A percentile compares a stretch with the other conserved stretches of the same genome.
Conservation (phyloP, 495 filamentous ascomycete genomes). For the Pyrenula massariospora region DNA sequence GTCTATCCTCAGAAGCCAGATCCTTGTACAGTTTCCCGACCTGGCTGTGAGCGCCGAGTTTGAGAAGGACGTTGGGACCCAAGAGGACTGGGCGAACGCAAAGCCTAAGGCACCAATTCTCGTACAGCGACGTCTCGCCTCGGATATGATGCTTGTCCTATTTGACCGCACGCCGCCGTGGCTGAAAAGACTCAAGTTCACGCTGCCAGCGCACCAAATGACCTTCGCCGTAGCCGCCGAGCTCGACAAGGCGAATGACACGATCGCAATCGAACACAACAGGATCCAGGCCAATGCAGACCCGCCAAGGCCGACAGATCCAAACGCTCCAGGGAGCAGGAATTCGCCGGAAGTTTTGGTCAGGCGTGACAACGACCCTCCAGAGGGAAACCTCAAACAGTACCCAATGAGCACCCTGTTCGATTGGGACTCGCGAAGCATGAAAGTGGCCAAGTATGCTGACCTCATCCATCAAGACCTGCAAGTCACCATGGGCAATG, state of each 20-base stretch:
- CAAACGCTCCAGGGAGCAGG: neutral
- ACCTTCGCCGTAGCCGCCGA: constrained; percentile 11
- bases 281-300: constrained; percentile 7
- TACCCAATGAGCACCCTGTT: too few relatives aligned
- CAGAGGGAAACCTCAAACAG: neutral
- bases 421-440: too few relatives aligned
- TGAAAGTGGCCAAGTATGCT: neutral
- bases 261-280: constrained; percentile 4
- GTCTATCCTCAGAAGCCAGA: constrained; percentile 13
- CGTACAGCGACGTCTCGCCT: constrained; percentile 7
- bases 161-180: constrained; percentile 10
- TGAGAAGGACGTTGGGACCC: neutral
- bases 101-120: constrained; percentile 4
- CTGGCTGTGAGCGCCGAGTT: constrained; percentile 11
- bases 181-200: constrained; percentile 8
- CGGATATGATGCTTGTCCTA: constrained; percentile 11
- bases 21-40: constrained; percentile 17
- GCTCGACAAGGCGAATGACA: constrained; percentile 1
- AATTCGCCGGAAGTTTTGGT: neutral
- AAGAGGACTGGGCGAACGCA: constrained; percentile 5
- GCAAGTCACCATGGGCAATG: neutral
- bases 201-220: constrained; percentile 23
- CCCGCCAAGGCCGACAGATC: neutral
- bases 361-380: neutral
- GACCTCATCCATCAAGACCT: neutral